Evolutionary conservation across 805 yeast species (phyloP), one percentile per base, ranked within the genome.

Genomic region (Wickerhamomyces silvicola): DNA sequence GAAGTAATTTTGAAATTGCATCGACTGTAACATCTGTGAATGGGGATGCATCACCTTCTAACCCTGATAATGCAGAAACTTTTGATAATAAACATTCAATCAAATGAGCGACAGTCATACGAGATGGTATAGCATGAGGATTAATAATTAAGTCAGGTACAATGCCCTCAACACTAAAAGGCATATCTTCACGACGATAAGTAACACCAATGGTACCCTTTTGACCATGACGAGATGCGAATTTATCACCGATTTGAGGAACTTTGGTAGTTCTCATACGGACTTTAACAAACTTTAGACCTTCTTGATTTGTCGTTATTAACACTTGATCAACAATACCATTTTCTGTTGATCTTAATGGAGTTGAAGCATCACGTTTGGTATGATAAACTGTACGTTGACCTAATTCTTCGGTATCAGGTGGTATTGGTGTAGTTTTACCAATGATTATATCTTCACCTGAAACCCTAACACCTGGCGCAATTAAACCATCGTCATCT

Each of bases 141-240:
- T 92, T 92, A 58, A 92, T 92, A 52, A 92, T 86, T 56, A 92
- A 70, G 65, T 92, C 99, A 7, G 99, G 99, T 23, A 90, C 97
- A 56, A 90, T 62, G 60, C 99, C 99, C 59, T 90, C 94, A 3
- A 85, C 71, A 7, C 94, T 80, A 59, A 92, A 92, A 18, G 98
- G 99, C 97, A 92, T 90, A 59, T 92, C 99, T 62, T 92, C 99
- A 59, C 90, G 92, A 59, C 97, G 77, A 58, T 90, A 92, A 0
- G 98, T 92, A 42, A 92, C 92, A 79, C 99, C 99, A 62, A 92
- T 88, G 14, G 98, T 92, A 81, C 99, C 99, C 68, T 92, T 92
- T 65, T 92, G 99, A 59, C 99, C 99, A 72, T 92, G 98, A 67
- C 98, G 84, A 25, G 97, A 90, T 6, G 99, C 97, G 64, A 92